phyloP scores from a whole-genome alignment of 2,329 filamentous ascomycete genomes.

The Herpotrichia juniperi region DNA sequence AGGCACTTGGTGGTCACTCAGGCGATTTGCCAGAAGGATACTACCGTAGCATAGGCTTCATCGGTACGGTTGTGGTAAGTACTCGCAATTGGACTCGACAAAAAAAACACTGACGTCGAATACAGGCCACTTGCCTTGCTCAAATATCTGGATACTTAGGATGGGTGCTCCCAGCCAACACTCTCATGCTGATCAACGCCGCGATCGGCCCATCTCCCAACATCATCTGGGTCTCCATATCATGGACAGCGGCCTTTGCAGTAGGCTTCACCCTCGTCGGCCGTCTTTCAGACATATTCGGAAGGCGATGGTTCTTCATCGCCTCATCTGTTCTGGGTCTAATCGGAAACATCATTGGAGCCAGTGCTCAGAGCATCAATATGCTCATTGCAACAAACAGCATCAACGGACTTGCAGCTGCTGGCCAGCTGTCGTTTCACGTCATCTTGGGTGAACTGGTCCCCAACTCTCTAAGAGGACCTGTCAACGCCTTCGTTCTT shows the following conservation, averaged over 20 bases:
- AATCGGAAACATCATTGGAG: conserved; percentile 39
- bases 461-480: conserved; percentile 36
- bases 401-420: conserved; percentile 46
- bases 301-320: conserved; percentile 45
- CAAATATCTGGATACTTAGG: conserved; percentile 39
- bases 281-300: conserved; percentile 47
- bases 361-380: conserved; percentile 35
- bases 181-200: conserved; percentile 41
- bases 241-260: conserved; percentile 41
- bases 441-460: conserved; percentile 48
- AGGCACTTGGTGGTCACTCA: conserved; percentile 34
- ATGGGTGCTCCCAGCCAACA: conserved; percentile 38
- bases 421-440: conserved; percentile 47
- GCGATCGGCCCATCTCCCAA: conserved; percentile 46
- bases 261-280: conserved; percentile 47
- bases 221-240: conserved; percentile 46
- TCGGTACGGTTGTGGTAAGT: conserved; percentile 38
- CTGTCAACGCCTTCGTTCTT: conserved; percentile 44
- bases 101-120: background rate
- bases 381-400: conserved; percentile 34
- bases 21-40: conserved; percentile 32
- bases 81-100: background rate
- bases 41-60: conserved; percentile 30
- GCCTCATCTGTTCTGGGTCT: conserved; percentile 38
- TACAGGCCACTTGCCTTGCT: conserved; percentile 37